Percentiles rank a stretch among this genome's conserved stretches.
phyloP scores from a whole-genome alignment of 495 filamentous ascomycete species.

The Penicillium steckii region DNA sequence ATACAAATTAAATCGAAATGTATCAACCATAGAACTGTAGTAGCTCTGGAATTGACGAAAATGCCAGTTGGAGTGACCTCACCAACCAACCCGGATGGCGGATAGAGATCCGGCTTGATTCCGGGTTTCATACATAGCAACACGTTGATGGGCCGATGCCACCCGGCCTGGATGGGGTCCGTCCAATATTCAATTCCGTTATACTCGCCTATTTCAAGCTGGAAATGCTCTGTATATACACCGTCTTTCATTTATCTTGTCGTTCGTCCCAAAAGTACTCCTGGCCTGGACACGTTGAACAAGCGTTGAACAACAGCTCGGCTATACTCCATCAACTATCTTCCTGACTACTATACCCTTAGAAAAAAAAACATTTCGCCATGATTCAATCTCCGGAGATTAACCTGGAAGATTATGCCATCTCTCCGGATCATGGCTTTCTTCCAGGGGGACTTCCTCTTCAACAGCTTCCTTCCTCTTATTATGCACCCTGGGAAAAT shows the following conservation, averaged over 20 bases:
- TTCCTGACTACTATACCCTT: background rate
- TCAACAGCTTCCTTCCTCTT: conserved; percentile 68
- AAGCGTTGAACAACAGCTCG: background rate
- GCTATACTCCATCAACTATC: background rate
- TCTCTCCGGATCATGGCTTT: conserved; percentile 83
- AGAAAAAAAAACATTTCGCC: conserved; percentile 1
- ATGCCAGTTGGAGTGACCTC: background rate
- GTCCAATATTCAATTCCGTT: background rate
- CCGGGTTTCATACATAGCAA: conserved; percentile 24
- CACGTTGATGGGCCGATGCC: conserved; percentile 13
- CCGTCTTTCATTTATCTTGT: background rate
- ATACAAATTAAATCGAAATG: no score
- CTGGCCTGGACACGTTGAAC: background rate
- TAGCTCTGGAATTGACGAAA: background rate
- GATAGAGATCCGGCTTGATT: conserved; percentile 21
- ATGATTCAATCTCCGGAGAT: conserved; percentile 78
- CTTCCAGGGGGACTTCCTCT: conserved; percentile 78
- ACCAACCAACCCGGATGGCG: conserved; percentile 13
- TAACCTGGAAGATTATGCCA: conserved; percentile 71
- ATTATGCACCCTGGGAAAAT: conserved; percentile 88
- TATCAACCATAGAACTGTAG: no score
- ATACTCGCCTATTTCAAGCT: conserved; percentile 2
- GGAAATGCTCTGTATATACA: background rate
- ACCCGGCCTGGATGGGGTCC: conserved; percentile 13
- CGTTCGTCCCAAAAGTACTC: background rate